Conservation (phyloP, 2,329 filamentous ascomycete species). For the Epichloe sp. region DNA sequence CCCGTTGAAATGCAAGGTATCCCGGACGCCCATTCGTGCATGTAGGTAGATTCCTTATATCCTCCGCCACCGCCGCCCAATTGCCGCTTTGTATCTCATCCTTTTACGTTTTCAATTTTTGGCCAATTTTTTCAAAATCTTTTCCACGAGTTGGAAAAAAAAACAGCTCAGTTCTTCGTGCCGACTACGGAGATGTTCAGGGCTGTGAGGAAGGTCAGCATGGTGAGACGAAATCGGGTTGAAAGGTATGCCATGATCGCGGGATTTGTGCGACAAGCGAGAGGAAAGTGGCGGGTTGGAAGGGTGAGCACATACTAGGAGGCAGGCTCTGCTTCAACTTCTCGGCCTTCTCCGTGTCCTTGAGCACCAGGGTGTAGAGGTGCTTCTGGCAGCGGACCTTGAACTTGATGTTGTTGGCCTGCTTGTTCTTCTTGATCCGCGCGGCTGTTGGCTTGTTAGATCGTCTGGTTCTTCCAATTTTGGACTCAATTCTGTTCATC, state of each 20-base stretch:
- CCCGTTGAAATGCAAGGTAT: slow-evolving; percentile 36
- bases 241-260: too few species aligned
- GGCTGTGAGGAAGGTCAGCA: slow-evolving; percentile 18
- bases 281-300: neutral
- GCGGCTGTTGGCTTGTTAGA: slow-evolving; percentile 42
- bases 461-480: neutral
- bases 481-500: neutral
- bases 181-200: slow-evolving; percentile 40
- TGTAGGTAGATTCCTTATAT: slow-evolving; percentile 21
- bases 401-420: slow-evolving; percentile 94
- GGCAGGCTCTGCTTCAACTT: slow-evolving; percentile 99
- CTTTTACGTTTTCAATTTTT: slow-evolving; percentile 11
- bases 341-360: slow-evolving; percentile 98
- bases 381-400: slow-evolving; percentile 97
- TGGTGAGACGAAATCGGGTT: too few species aligned
- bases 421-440: slow-evolving; percentile 92
- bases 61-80: slow-evolving; percentile 10
- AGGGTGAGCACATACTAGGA: slow-evolving; percentile 58
- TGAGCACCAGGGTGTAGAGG: slow-evolving; percentile 96
- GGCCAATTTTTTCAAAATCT: neutral
- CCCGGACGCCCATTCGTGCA: slow-evolving; percentile 40
- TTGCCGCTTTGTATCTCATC: slow-evolving; percentile 7
- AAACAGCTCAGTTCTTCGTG: slow-evolving; percentile 34
- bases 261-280: too few species aligned
- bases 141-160: neutral